A percentile compares a stretch with the other conserved stretches of the same genome.
Conservation (phyloP, 306 rosid genomes). For the Citrullus amarus region DNA sequence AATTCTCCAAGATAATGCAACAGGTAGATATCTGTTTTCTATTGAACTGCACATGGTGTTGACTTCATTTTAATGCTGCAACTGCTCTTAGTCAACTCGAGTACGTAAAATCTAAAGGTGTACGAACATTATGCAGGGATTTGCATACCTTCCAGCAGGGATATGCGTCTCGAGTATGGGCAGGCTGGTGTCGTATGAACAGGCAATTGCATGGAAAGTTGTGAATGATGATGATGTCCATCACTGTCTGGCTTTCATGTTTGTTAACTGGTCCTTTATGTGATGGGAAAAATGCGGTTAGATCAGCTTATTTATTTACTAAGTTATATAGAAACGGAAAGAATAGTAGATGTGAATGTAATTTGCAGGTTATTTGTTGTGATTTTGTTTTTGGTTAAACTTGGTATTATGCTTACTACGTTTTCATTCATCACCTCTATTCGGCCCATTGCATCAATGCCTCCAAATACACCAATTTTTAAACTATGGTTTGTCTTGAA, state of each 20-base stretch:
- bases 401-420: neutral
- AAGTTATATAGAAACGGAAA: neutral
- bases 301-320: neutral
- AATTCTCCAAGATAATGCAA: conserved; percentile 88
- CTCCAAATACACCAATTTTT: neutral
- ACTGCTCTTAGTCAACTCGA: neutral
- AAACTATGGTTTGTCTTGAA: neutral
- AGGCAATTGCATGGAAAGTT: conserved; percentile 89
- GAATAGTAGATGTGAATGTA: neutral
- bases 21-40: conserved; percentile 36
- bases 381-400: neutral
- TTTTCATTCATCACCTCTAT: neutral
- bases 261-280: conserved; percentile 87
- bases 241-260: conserved; percentile 90
- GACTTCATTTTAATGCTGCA: neutral
- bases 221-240: conserved; percentile 67
- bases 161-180: conserved; percentile 88
- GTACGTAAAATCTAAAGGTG: neutral
- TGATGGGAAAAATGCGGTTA: conserved; percentile 15
- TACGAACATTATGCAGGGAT: conserved; percentile 40
- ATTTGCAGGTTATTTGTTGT: neutral
- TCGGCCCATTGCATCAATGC: neutral
- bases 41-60: neutral
- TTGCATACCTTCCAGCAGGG: conserved; percentile 68
- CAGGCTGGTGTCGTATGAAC: conserved; percentile 76